Evolutionary conservation across 768 basidiomycete species (phyloP).

Genomic region (Gelatoporia subvermispora): DNA sequence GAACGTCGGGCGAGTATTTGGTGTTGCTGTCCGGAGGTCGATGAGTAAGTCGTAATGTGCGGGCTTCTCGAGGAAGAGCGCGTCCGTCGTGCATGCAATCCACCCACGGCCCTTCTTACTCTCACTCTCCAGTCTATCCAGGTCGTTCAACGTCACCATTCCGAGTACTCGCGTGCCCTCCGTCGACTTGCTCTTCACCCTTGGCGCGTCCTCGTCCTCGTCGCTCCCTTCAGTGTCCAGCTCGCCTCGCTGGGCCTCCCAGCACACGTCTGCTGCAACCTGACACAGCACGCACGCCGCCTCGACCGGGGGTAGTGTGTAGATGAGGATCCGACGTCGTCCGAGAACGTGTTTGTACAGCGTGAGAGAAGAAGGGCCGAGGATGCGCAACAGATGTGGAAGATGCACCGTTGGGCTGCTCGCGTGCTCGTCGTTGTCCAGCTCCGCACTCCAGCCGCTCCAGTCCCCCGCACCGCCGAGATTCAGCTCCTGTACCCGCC

Average conservation of each 20-base stretch:
- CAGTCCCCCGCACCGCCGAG: constrained; percentile 56
- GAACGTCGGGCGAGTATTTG: constrained; percentile 60
- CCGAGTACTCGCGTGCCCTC: constrained; percentile 68
- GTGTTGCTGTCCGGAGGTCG: constrained; percentile 67
- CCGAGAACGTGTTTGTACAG: constrained; percentile 77
- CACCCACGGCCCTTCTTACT: constrained; percentile 62
- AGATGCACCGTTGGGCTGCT: constrained; percentile 64
- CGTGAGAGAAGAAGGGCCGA: constrained; percentile 75
- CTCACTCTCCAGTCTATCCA: constrained; percentile 56
- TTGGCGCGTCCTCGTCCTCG: constrained; percentile 8
- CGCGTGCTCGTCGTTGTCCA: constrained; percentile 43
- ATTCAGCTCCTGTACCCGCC: constrained; percentile 45
- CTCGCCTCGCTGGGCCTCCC: constrained; percentile 31
- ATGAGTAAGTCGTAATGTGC: constrained; percentile 76
- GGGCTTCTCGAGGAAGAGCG: constrained; percentile 79
- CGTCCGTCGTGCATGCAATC: constrained; percentile 85
- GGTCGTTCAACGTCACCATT: constrained; percentile 73
- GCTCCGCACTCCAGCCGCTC: constrained; percentile 65
- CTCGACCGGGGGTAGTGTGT: constrained; percentile 76
- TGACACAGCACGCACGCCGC: constrained; percentile 68
- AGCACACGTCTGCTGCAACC: constrained; percentile 59
- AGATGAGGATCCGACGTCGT: constrained; percentile 71
- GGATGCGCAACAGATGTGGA: constrained; percentile 67
- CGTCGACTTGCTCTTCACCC: constrained; percentile 35
- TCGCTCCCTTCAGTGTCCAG: constrained; percentile 5